These are phyloP conservation scores for Apiospora koreana DNA, from an alignment of 2,329 filamentous ascomycete species.

Conservation along the genomic window DNA sequence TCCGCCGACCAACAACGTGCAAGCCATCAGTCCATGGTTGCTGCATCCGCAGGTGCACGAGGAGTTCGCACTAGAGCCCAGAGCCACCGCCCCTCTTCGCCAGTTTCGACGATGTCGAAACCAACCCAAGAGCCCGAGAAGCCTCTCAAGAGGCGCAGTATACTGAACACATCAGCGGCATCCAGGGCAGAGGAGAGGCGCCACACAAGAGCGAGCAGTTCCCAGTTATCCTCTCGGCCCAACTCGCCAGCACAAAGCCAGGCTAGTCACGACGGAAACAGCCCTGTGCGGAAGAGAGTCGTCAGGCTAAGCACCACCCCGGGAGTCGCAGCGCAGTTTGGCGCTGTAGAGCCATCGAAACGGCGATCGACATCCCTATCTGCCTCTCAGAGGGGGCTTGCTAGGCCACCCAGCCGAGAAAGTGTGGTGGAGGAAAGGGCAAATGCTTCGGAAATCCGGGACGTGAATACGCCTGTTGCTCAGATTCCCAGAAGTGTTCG, in stretches of 20 bases:
- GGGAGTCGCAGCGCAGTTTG: slow-evolving; percentile 24
- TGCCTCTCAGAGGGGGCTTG: slow-evolving; percentile 28
- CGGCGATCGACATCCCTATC: slow-evolving; percentile 55
- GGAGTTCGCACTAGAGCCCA: slow-evolving; percentile 47
- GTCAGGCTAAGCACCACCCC: slow-evolving; percentile 57
- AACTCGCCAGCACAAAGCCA: slow-evolving; percentile 46
- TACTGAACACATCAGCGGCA: slow-evolving; percentile 45
- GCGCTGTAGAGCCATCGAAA: slow-evolving; percentile 35
- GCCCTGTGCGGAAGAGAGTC: slow-evolving; percentile 57
- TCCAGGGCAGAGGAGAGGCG: slow-evolving; percentile 46
- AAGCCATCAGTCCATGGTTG: slow-evolving; percentile 18
- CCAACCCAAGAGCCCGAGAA: slow-evolving; percentile 26
- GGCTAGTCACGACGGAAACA: slow-evolving; percentile 42
- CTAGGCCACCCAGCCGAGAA: slow-evolving; percentile 43
- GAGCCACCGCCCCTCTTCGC: slow-evolving; percentile 44
- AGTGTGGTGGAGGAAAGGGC: slow-evolving; percentile 42
- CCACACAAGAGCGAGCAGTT: slow-evolving; percentile 49
- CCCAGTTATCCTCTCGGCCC: slow-evolving; percentile 43
- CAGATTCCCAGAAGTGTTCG: slow-evolving; percentile 55
- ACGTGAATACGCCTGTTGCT: slow-evolving; percentile 54
- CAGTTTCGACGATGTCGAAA: slow-evolving; percentile 20
- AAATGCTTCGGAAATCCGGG: slow-evolving; percentile 34
- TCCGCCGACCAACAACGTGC: slow-evolving; percentile 45
- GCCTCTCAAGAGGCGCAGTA: slow-evolving; percentile 48
- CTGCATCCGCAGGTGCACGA: slow-evolving; percentile 25